A percentile compares a stretch with the other conserved stretches of the same genome.
Conservation (phyloP, 441 rosid species). For the Erodium moschatum region DNA sequence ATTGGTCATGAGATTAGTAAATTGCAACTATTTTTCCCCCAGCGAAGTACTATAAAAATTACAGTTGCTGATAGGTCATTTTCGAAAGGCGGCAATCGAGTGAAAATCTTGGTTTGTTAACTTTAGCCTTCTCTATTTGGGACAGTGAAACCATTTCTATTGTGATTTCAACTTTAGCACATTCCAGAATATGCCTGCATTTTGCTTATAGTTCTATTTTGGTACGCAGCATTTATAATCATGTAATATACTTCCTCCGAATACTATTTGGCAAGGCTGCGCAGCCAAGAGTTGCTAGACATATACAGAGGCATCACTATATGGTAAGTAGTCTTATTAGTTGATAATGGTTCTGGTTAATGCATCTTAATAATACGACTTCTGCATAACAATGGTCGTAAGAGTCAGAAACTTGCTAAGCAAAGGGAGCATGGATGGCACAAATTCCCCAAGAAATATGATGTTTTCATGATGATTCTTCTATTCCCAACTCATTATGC, state of each 20-base stretch:
- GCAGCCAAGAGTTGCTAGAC: slow-evolving; percentile 10
- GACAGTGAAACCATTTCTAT: not conserved
- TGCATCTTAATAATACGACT: slow-evolving; percentile 5
- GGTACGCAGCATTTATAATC: slow-evolving; percentile 70
- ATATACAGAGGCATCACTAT: slow-evolving; percentile 18
- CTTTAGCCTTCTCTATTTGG: not conserved
- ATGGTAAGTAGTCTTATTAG: slow-evolving; percentile 30
- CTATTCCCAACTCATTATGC: not conserved
- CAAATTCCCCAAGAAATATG: not conserved
- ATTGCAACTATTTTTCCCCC: not conserved
- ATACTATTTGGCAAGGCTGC: slow-evolving; percentile 35
- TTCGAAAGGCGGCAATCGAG: too few relatives aligned
- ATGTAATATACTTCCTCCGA: slow-evolving; percentile 43
- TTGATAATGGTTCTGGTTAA: slow-evolving; percentile 10
- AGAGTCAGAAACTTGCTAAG: not conserved
- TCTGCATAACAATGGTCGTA: not conserved
- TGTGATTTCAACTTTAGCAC: not conserved
- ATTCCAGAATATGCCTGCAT: not conserved
- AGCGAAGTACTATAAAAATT: not conserved
- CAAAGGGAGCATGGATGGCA: not conserved
- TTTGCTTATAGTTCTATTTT: slow-evolving; percentile 15
- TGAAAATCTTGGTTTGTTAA: not conserved
- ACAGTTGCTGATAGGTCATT: too few relatives aligned
- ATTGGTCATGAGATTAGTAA: not conserved
- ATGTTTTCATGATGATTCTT: not conserved